These are phyloP conservation scores for Dendrocalamus latiflorus DNA, from an alignment of 202 grass and related monocot genomes.

Conservation along the genomic window DNA sequence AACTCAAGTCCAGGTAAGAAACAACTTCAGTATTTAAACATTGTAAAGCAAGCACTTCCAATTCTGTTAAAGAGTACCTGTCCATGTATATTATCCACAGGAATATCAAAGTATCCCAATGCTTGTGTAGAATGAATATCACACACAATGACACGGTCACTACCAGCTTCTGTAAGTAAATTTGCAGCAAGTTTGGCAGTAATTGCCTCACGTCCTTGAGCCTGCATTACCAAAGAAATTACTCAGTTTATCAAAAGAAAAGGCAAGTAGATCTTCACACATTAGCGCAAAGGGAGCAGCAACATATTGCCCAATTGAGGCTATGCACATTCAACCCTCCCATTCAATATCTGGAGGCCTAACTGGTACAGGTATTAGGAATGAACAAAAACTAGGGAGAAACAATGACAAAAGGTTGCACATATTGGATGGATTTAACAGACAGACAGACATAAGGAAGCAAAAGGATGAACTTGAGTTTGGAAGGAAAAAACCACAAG, in stretches of 20 bases:
- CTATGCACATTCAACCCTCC: background rate
- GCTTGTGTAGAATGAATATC: conserved; percentile 96
- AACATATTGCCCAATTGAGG: background rate
- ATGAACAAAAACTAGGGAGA: background rate
- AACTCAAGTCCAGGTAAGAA: background rate
- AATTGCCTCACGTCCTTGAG: conserved; percentile 86
- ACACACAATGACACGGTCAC: conserved; percentile 77
- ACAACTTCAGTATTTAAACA: background rate
- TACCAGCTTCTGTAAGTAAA: conserved; percentile 90
- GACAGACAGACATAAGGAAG: background rate
- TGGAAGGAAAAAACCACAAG: background rate
- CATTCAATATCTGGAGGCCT: background rate
- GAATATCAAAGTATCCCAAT: conserved; percentile 97
- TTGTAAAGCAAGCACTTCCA: background rate
- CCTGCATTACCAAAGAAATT: conserved; percentile 37
- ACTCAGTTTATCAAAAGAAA: background rate
- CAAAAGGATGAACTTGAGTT: background rate
- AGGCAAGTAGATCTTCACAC: background rate
- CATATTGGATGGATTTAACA: background rate
- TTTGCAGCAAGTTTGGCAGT: conserved; percentile 88
- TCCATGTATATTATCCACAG: conserved; percentile 83
- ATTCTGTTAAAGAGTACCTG: conserved; percentile 41
- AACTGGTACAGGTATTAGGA: background rate
- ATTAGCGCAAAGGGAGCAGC: background rate
- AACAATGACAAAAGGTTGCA: background rate